Base-by-base conservation (phyloP, 2,329 filamentous ascomycete genomes). In the Chrysosporium keratinophilum region DNA sequence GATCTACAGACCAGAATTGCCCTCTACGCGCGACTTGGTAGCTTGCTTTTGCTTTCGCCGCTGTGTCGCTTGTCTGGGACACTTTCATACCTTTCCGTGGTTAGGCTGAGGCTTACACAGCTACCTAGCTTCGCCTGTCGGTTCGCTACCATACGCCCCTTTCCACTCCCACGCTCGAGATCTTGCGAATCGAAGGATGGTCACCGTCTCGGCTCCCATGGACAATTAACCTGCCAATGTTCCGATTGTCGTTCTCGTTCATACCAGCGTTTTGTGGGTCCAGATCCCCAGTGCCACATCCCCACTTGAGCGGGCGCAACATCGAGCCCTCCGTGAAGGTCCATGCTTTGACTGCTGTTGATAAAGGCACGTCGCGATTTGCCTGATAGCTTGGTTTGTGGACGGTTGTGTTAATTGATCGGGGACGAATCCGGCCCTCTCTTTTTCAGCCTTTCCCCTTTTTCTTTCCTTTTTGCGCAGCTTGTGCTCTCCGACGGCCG, bases 301-400 rank as follows among this genome's bases (percentile, higher is more conserved):
- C 51, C 51, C 51, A 49, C 51, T 49, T 35, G 37, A 54, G 43
- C 43, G 23, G 35, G 43, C 43, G 50, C 50, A 52, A 46, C 43
- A 42, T 15, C 5, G 20, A 37, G n/a, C 34, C 37, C 15, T 44
- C 23, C 9, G 43, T 20, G 11, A 31, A 23, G 33, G 28, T 5
- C 6, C 35, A 19, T 28, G 11, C 33, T 40, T 37, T 28, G 23
- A 12, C 45, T 48, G 23, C 37, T 39, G 23, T n/a, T 28, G 44
- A 42, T 23, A 44, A 28, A 41, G 28, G n/a, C 35, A n/a, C 37
- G 33, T 19, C 19, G 37, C 20, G 19, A n/a, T 35, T 23, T 46
- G 33, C 28, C 23, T 31, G 44, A 34, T 4, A 35, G 15, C 39
- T 40, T 40, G 19, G 10, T 54, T 35, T 47, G n/a, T 11, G n/a